Percentiles rank a stretch among this genome's conserved stretches.
These are phyloP conservation scores for Bidens hawaiensis DNA, from an alignment of 140 eudicot species.

Conservation along the genomic window DNA sequence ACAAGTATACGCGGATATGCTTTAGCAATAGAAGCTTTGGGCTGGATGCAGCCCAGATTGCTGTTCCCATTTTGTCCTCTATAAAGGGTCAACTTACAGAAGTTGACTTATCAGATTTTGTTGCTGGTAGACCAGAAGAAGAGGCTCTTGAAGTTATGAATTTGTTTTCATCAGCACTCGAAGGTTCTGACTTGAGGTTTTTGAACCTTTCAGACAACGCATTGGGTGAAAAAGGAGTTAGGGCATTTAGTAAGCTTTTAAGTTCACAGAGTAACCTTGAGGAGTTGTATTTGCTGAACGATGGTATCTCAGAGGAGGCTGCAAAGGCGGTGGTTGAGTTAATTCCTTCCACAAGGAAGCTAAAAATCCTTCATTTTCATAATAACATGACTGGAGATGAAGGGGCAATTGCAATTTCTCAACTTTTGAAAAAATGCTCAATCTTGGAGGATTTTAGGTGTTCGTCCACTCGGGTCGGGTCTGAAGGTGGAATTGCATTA, in stretches of 20 bases:
- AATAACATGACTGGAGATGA: conserved; percentile 88
- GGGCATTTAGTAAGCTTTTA: conserved; percentile 68
- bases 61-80: conserved; percentile 55
- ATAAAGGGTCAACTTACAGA: conserved; percentile 57
- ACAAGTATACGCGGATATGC: conserved; percentile 54
- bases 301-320: conserved; percentile 85
- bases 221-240: conserved; percentile 77
- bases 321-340: conserved; percentile 73
- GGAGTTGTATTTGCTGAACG: conserved; percentile 68
- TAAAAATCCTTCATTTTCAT: conserved; percentile 67
- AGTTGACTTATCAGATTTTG: conserved; percentile 66
- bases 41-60: conserved; percentile 55
- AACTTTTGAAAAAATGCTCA: conserved; percentile 47
- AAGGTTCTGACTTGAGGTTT: conserved; percentile 49
- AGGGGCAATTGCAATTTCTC: conserved; percentile 69
- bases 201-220: conserved; percentile 73
- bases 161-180: conserved; percentile 61
- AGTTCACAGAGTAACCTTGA: conserved; percentile 60
- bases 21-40: conserved; percentile 85
- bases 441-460: conserved; percentile 65
- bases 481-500: conserved; percentile 64
- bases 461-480: conserved; percentile 67
- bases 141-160: conserved; percentile 82
- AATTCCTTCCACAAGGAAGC: conserved; percentile 61
- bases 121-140: conserved; percentile 77